phyloP scores from a whole-genome alignment of 257 asterid genomes.

The Knoxia roxburghii region DNA sequence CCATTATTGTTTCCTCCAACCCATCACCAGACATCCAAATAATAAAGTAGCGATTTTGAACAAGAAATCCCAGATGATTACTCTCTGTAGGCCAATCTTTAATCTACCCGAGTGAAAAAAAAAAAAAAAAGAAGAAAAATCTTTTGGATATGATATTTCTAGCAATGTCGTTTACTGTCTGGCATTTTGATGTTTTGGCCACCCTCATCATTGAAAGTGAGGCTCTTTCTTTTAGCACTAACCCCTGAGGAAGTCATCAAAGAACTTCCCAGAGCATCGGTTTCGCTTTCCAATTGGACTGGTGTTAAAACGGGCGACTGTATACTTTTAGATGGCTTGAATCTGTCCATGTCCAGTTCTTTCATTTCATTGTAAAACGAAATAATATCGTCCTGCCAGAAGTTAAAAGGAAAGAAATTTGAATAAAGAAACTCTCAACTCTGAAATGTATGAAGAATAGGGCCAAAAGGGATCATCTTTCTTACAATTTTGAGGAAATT shows the following conservation, averaged over 20 bases:
- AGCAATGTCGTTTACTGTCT: background rate
- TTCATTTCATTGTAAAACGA: conserved; percentile 33
- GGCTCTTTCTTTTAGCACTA: conserved; percentile 47
- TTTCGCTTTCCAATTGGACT: conserved; percentile 19
- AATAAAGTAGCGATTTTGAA: no score
- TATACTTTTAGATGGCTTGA: conserved; percentile 15
- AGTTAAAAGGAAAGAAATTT: no score
- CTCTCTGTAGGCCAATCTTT: background rate
- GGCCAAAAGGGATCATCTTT: background rate
- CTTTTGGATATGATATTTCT: background rate
- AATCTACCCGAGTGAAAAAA: no score
- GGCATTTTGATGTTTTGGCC: conserved; percentile 3
- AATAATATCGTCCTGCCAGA: conserved; percentile 42
- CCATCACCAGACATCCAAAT: no score
- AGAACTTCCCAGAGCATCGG: conserved; percentile 23
- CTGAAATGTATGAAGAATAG: background rate
- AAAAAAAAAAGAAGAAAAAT: background rate
- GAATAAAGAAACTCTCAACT: no score
- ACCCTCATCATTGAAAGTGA: conserved; percentile 30
- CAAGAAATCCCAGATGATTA: no score
- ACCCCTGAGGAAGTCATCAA: conserved; percentile 18
- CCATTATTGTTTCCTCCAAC: background rate
- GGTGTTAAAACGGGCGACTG: conserved; percentile 41
- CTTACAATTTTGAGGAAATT: conserved; percentile 39
- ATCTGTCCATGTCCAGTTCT: conserved; percentile 21